Conservation (phyloP, 176 grass and related monocot genomes). For the Saccharum officinarum region DNA sequence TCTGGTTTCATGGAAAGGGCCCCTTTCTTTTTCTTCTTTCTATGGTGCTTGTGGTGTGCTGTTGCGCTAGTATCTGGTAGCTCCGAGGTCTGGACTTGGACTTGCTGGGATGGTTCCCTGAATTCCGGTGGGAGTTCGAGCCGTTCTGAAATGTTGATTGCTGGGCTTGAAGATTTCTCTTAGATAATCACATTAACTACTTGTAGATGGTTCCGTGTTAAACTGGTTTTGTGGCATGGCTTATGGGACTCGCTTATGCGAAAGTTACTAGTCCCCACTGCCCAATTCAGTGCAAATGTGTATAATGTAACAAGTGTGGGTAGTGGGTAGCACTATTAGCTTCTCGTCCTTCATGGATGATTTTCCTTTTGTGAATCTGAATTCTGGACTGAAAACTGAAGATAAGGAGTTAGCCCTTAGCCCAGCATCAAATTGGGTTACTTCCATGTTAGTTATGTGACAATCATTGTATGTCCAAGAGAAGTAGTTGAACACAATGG, state of each 20-base stretch:
- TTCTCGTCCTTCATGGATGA: neutral
- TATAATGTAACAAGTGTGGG: neutral
- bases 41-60: neutral
- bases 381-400: neutral
- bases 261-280: neutral
- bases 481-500: neutral
- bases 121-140: conserved; percentile 6
- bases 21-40: neutral
- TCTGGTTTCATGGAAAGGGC: conserved; percentile 19
- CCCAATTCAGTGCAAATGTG: neutral
- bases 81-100: neutral
- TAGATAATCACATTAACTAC: neutral
- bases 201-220: neutral
- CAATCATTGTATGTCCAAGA: neutral
- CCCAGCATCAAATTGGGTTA: neutral
- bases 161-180: neutral
- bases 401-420: neutral
- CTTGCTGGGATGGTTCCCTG: neutral
- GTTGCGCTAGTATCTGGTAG: neutral
- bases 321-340: neutral
- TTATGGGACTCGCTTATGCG: neutral
- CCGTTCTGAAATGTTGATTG: neutral
- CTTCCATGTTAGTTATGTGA: neutral
- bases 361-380: neutral
- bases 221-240: neutral